Conservation (phyloP, 2,329 filamentous ascomycete species). For the Sordariomycetes sp. region DNA sequence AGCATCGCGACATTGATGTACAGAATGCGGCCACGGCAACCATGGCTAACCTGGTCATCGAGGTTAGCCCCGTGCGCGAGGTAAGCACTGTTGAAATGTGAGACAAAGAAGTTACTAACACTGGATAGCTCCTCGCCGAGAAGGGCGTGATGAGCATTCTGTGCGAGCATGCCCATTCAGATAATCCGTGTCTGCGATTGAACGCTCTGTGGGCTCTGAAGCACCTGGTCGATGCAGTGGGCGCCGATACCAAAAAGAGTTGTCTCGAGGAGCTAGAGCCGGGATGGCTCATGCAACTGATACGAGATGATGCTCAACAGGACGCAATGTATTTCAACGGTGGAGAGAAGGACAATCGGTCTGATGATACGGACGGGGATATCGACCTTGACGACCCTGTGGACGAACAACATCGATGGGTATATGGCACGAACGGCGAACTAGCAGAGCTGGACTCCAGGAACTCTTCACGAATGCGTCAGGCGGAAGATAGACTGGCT, state of each 20-base stretch:
- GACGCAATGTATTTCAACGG: slow-evolving; percentile 28
- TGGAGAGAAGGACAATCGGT: too few relatives aligned
- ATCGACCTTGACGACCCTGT: slow-evolving; percentile 51
- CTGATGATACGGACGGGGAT: slow-evolving; percentile 23
- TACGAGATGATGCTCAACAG: slow-evolving; percentile 55
- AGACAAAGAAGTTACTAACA: neutral
- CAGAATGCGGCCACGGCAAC: slow-evolving; percentile 79
- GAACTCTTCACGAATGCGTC: slow-evolving; percentile 33
- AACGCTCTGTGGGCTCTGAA: slow-evolving; percentile 93
- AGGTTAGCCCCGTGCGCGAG: slow-evolving; percentile 86
- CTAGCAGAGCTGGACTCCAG: slow-evolving; percentile 22
- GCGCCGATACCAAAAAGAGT: slow-evolving; percentile 63
- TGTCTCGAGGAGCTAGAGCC: slow-evolving; percentile 71
- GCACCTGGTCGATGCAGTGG: slow-evolving; percentile 69
- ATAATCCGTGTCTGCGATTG: slow-evolving; percentile 67
- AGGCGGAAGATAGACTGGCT: slow-evolving; percentile 39
- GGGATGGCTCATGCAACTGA: slow-evolving; percentile 72
- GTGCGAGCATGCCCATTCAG: slow-evolving; percentile 76
- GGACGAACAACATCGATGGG: slow-evolving; percentile 31
- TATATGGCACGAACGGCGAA: slow-evolving; percentile 19
- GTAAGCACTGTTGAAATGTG: too few relatives aligned
- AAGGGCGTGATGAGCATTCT: slow-evolving; percentile 67
- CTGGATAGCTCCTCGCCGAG: slow-evolving; percentile 45
- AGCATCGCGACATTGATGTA: slow-evolving; percentile 66
- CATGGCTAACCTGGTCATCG: slow-evolving; percentile 76